Evolutionary conservation across 306 rosid species (phyloP).

Genomic region (Erythrophleum fordii): DNA sequence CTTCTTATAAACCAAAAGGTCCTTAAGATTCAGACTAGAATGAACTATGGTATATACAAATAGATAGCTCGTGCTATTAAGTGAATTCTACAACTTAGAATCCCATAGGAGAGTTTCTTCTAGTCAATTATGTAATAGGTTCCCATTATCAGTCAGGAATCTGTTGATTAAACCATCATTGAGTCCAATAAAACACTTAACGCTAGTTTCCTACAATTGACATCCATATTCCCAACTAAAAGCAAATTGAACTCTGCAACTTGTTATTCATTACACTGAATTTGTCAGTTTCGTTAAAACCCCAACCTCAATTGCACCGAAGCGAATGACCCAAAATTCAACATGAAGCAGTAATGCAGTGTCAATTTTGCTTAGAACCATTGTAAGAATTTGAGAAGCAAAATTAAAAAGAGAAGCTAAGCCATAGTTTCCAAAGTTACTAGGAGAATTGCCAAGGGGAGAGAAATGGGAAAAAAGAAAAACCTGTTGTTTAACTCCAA

Average conservation of each 20-base stretch:
- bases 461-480: not conserved
- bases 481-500: constrained; percentile 83
- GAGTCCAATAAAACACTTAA: constrained; percentile 4
- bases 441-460: constrained; percentile 7
- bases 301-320: not conserved
- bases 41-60: not conserved
- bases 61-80: constrained; percentile 14
- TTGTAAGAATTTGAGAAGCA: not conserved
- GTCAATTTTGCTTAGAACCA: not conserved
- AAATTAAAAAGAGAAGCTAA: not conserved
- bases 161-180: not conserved
- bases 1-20: not conserved
- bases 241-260: constrained; percentile 2
- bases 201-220: not conserved
- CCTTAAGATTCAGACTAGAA: not conserved
- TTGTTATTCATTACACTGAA: constrained; percentile 3
- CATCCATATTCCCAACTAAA: constrained; percentile 1
- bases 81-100: not conserved
- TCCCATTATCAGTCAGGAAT: not conserved
- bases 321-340: not conserved
- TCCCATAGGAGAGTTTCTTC: not conserved
- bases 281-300: too few relatives aligned
- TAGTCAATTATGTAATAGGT: not conserved
- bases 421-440: not conserved
- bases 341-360: not conserved